These are phyloP conservation scores for Kwoniella sp. DNA, from an alignment of 768 basidiomycete species.

Conservation along the genomic window DNA sequence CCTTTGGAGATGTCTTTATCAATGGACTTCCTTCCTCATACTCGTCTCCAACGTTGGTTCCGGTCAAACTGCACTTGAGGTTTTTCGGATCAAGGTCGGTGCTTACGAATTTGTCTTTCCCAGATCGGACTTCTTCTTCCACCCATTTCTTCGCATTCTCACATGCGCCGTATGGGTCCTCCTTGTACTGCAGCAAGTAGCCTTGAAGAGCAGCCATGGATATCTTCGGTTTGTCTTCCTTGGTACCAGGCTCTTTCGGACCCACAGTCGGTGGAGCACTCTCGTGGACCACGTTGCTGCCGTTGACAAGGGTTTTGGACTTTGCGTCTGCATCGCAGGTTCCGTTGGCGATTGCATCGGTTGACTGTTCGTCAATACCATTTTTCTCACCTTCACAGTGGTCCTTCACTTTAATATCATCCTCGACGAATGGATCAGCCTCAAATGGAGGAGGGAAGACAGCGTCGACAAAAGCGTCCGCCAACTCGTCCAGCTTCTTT, in stretches of 20 bases:
- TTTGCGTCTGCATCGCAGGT: background rate
- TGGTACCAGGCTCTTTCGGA: background rate
- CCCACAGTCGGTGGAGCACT: background rate
- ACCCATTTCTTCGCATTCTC: conserved; percentile 82
- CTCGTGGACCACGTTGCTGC: background rate
- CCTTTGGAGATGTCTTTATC: conserved; percentile 5
- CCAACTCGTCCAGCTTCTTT: conserved; percentile 19
- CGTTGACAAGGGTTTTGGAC: background rate
- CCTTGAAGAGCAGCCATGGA: conserved; percentile 84
- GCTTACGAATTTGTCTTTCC: background rate
- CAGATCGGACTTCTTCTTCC: conserved; percentile 37
- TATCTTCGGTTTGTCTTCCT: conserved; percentile 60
- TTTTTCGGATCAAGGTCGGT: background rate
- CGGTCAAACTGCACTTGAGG: background rate
- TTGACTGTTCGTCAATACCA: too few species aligned
- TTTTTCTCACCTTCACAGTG: too few species aligned
- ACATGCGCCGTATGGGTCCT: conserved; percentile 66
- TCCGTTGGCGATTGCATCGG: too few species aligned
- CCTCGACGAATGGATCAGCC: background rate
- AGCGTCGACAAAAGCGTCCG: conserved; percentile 14
- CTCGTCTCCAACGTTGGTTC: background rate
- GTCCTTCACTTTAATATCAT: background rate
- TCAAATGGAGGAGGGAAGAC: conserved; percentile 1
- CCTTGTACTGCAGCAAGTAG: conserved; percentile 72
- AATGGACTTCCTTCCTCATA: background rate